A percentile compares a stretch with the other conserved stretches of the same genome.
Conservation (phyloP, 352 stramenopile genomes). For the Globisporangium barbulae region DNA sequence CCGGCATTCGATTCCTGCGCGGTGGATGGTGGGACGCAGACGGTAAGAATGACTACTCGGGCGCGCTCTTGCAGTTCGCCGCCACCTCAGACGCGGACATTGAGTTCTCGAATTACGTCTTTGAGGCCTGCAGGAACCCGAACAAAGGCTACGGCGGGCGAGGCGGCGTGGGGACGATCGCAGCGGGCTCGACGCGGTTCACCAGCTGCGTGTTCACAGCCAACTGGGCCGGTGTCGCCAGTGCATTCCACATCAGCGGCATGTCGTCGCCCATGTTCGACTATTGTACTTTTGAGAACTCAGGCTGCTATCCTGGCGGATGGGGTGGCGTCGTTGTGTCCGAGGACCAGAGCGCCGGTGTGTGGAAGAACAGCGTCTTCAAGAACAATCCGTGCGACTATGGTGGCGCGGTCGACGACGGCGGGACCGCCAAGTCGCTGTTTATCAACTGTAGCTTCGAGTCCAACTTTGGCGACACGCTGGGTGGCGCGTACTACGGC, state of each 20-base stretch:
- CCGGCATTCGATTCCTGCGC: constrained; percentile 6
- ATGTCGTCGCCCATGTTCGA: constrained; percentile 17
- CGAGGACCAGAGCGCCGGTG: constrained; percentile 15
- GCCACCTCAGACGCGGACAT: neutral
- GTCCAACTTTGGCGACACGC: constrained; percentile 13
- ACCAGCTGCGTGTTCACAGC: constrained; percentile 14
- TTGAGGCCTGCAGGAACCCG: constrained; percentile 19
- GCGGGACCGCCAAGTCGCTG: constrained; percentile 8
- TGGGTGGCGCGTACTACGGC: constrained; percentile 22
- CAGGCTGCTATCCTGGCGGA: constrained; percentile 16
- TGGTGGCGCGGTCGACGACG: constrained; percentile 23
- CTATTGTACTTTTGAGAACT: constrained; percentile 22
- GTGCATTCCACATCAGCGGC: constrained; percentile 16
- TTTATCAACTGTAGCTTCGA: constrained; percentile 24
- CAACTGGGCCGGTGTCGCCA: constrained; percentile 22
- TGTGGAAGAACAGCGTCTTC: constrained; percentile 20
- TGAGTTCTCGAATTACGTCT: constrained; percentile 15
- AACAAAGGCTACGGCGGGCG: constrained; percentile 16
- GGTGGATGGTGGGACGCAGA: constrained; percentile 16
- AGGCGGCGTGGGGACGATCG: constrained; percentile 14
- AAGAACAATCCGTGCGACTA: constrained; percentile 27
- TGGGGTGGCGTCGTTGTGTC: constrained; percentile 18
- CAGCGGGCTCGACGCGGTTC: constrained; percentile 16
- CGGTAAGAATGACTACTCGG: constrained; percentile 8
- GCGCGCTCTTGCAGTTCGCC: constrained; percentile 18